phyloP scores from a whole-genome alignment of 176 grass and related monocot species.

The Triticum monococcum region DNA sequence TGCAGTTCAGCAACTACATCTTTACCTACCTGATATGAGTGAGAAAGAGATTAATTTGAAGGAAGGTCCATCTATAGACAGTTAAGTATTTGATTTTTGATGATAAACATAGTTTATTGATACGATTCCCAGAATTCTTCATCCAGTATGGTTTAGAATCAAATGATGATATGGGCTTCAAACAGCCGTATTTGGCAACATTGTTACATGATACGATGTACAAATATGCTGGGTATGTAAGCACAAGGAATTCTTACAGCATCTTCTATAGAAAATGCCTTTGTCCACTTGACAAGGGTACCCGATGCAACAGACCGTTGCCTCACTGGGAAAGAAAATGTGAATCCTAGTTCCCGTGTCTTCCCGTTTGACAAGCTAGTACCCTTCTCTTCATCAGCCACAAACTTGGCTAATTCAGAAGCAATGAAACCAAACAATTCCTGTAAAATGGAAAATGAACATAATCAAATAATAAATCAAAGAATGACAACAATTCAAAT shows the following conservation, averaged over 20 bases:
- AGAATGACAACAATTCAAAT: neutral
- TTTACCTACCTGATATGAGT: slow-evolving; percentile 63
- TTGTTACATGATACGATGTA: neutral
- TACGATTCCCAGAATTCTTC: neutral
- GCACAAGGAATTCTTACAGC: slow-evolving; percentile 48
- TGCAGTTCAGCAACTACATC: slow-evolving; percentile 76
- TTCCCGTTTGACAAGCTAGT: slow-evolving; percentile 25
- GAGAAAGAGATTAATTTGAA: slow-evolving; percentile 7
- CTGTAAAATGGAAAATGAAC: slow-evolving; percentile 31
- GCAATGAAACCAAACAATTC: slow-evolving; percentile 90
- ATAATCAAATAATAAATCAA: neutral
- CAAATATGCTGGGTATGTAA: neutral
- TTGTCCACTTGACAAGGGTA: slow-evolving; percentile 90
- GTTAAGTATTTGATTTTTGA: neutral
- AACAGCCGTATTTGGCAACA: neutral
- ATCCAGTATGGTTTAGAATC: neutral
- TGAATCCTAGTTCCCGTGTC: slow-evolving; percentile 75
- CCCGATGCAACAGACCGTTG: slow-evolving; percentile 68
- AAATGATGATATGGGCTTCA: neutral
- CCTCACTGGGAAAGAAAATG: slow-evolving; percentile 93
- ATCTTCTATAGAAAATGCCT: slow-evolving; percentile 81
- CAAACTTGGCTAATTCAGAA: slow-evolving; percentile 61
- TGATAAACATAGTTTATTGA: neutral
- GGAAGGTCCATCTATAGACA: neutral
- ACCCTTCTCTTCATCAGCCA: slow-evolving; percentile 50